Evolutionary conservation across 75 land plant species (phyloP), one percentile per base, ranked within the genome.

Genomic region (Chamaecyparis obtusa): DNA sequence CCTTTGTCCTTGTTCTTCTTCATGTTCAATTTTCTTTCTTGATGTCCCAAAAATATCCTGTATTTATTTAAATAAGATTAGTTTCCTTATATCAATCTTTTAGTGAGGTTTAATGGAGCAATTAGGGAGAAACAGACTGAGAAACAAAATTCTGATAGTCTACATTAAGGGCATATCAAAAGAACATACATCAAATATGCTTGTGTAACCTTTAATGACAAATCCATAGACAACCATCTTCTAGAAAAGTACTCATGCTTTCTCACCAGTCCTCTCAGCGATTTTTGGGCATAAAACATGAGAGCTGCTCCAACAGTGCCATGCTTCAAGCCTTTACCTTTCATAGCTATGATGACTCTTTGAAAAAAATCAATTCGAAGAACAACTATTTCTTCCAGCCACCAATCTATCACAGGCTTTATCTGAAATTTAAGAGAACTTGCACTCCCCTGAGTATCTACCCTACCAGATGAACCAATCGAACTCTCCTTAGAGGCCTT

Each of bases 241-340:
- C 27, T 78, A 37, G 2, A 19, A 39, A 39, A 78, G 81, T 37
- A 44, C 16, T 78, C 44, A 19, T 78, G 44, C 67, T 74, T 56
- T 33, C 94, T 92, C 87, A 94, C 96, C 96, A 94, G 88, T 82
- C 96, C 92, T 89, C 96, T 86, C 85, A 97, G 92, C 13, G 95
- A 95, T 74, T 95, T 94, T 60, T 97, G 96, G 2, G 97, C 98
- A 91, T 96, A 97, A 55, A 94, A 92, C 96, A 96, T 96, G 5
- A 97, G 91, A 1, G 95, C 88, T n/a, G 94, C 94, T 74, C 98
- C 99, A 84, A 97, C 90, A 67, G 91, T 92, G 85, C 91, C 93
- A 44, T 89, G 90, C 37, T 91, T 94, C 71, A 95, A 92, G 33
- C 98, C 99, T 81, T 93, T 92, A 3, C 95, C 89, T 90, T 92